These are phyloP conservation scores for Cercophora scortea DNA, from an alignment of 495 filamentous ascomycete genomes.

Conservation along the genomic window DNA sequence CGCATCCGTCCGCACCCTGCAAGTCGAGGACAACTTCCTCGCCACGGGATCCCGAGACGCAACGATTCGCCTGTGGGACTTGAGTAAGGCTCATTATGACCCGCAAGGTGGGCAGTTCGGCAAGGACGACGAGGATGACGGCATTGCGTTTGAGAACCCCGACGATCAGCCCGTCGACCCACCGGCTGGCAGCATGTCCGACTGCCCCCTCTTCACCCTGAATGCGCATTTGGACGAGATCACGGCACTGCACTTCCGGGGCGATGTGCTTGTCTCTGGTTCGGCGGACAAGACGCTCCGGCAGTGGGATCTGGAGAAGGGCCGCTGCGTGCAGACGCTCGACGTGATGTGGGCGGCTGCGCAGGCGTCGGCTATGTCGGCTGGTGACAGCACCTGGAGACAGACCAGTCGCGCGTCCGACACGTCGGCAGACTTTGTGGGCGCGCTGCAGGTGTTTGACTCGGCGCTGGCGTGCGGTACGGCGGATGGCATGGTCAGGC, in stretches of 20 bases:
- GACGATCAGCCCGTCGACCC: constrained; percentile 55
- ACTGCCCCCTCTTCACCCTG: constrained; percentile 80
- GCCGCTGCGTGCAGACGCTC: constrained; percentile 91
- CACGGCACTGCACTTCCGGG: constrained; percentile 84
- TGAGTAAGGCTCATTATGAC: constrained; percentile 53
- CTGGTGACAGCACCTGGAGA: constrained; percentile 48
- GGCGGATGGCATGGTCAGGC: constrained; percentile 91
- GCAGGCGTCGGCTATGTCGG: constrained; percentile 65
- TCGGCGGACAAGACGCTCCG: constrained; percentile 95
- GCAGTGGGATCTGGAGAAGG: constrained; percentile 95
- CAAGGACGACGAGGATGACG: constrained; percentile 56
- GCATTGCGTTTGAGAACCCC: constrained; percentile 50
- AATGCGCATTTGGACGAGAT: constrained; percentile 90
- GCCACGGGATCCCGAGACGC: constrained; percentile 96
- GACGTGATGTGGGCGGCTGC: constrained; percentile 99
- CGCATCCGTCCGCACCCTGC: constrained; percentile 84
- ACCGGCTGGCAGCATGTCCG: constrained; percentile 65
- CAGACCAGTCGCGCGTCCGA: constrained; percentile 48
- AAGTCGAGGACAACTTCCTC: constrained; percentile 92
- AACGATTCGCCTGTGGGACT: constrained; percentile 90
- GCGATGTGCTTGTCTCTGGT: constrained; percentile 84
- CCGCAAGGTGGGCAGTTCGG: constrained; percentile 57
- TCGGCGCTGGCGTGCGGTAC: constrained; percentile 96
- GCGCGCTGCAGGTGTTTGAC: constrained; percentile 92
- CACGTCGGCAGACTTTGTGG: constrained; percentile 80